A percentile compares a stretch with the other conserved stretches of the same genome.
Conservation (phyloP, 495 filamentous ascomycete genomes). For the Hyaloscypha variabilis region DNA sequence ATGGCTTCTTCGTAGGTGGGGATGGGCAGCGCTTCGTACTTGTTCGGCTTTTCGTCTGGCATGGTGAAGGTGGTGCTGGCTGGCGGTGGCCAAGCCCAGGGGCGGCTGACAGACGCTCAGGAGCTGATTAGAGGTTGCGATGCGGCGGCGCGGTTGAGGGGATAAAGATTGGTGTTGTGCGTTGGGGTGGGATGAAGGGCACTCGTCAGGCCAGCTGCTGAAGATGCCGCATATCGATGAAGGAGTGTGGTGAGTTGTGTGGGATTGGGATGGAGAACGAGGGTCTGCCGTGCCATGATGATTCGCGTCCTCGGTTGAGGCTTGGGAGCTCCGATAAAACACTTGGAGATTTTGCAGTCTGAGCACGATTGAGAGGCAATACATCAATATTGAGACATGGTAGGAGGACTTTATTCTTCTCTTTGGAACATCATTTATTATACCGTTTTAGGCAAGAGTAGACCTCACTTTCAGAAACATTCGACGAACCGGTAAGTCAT, state of each 20-base stretch:
- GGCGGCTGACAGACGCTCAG: background rate
- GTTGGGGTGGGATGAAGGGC: background rate
- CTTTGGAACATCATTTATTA: background rate
- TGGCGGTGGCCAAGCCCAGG: background rate
- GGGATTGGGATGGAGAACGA: slow-evolving; percentile 2
- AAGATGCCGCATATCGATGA: slow-evolving; percentile 23
- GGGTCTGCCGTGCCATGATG: background rate
- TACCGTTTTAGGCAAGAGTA: background rate
- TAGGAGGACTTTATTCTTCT: too few relatives aligned
- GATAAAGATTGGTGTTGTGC: background rate
- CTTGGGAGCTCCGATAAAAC: background rate
- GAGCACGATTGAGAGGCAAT: background rate
- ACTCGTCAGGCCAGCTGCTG: slow-evolving; percentile 32
- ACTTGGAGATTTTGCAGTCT: background rate
- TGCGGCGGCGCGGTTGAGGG: background rate
- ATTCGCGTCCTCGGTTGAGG: slow-evolving; percentile 1
- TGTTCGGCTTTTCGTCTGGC: slow-evolving; percentile 60
- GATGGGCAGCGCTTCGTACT: slow-evolving; percentile 76
- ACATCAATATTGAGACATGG: too few relatives aligned
- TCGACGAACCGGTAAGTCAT: background rate
- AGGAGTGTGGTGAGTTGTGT: slow-evolving; percentile 7
- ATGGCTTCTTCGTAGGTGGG: slow-evolving; percentile 93
- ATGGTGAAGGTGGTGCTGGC: slow-evolving; percentile 41
- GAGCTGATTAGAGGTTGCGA: background rate
- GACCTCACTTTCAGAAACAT: background rate